Conservation (phyloP, 148 eudicot genomes). For the Rhododendron ferrugineum region DNA sequence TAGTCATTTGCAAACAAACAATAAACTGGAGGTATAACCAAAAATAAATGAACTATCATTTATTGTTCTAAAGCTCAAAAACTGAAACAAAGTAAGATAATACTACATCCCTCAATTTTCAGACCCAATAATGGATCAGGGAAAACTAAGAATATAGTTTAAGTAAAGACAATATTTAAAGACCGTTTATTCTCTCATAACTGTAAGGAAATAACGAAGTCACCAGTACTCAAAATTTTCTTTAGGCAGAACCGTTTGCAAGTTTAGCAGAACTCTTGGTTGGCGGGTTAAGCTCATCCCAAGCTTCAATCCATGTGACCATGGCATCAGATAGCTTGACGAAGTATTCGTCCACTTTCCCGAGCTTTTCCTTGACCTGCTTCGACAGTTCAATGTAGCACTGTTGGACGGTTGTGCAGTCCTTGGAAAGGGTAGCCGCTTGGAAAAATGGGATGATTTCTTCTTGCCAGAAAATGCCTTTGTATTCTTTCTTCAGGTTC, state of each 20-base stretch:
- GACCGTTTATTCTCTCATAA: background rate
- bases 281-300: conserved; percentile 55
- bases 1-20: background rate
- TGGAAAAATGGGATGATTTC: conserved; percentile 77
- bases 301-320: conserved; percentile 71
- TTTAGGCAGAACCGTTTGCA: conserved; percentile 17
- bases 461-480: conserved; percentile 76
- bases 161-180: background rate
- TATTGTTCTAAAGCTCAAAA: conserved; percentile 8
- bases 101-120: conserved; percentile 3
- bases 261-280: conserved; percentile 19
- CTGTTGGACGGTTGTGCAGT: conserved; percentile 55
- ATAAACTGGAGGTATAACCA: background rate
- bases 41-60: background rate
- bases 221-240: background rate
- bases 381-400: conserved; percentile 57
- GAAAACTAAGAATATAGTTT: background rate
- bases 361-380: conserved; percentile 59
- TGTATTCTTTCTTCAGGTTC: conserved; percentile 67
- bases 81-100: background rate
- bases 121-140: background rate
- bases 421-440: conserved; percentile 37
- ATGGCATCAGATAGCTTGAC: conserved; percentile 64
- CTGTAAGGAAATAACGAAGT: conserved; percentile 12
- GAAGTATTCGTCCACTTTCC: conserved; percentile 52